A percentile compares a stretch with the other conserved stretches of the same genome.
Conservation (phyloP, 805 yeast species). For the Kazachstania martiniae region DNA sequence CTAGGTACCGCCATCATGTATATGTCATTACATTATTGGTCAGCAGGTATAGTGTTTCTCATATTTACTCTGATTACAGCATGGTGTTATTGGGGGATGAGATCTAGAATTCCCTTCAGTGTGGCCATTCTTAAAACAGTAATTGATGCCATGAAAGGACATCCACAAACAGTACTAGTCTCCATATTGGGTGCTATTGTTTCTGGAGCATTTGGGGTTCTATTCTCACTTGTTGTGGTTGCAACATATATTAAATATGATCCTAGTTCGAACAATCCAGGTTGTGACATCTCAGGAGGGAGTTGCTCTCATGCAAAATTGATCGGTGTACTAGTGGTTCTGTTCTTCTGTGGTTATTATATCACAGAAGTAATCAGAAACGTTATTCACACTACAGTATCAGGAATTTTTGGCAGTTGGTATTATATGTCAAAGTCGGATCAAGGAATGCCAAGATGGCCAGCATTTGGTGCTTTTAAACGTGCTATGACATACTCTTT, state of each 20-base stretch:
- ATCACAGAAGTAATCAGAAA: constrained; percentile 76
- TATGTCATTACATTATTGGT: constrained; percentile 55
- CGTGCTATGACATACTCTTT: constrained; percentile 78
- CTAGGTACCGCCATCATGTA: constrained; percentile 70
- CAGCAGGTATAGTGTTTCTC: constrained; percentile 69
- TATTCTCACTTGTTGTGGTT: constrained; percentile 58
- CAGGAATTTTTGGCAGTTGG: constrained; percentile 89
- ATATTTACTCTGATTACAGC: constrained; percentile 56
- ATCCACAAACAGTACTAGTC: constrained; percentile 58
- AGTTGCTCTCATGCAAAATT: constrained; percentile 48
- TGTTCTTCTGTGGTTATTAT: constrained; percentile 74
- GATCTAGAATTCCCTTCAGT: constrained; percentile 62
- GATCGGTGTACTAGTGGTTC: constrained; percentile 59
- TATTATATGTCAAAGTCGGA: constrained; percentile 68
- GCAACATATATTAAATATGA: constrained; percentile 72
- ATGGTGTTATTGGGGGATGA: constrained; percentile 62
- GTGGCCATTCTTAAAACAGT: constrained; percentile 58
- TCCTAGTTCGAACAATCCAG: constrained; percentile 41
- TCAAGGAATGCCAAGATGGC: constrained; percentile 67
- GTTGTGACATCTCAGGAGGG: constrained; percentile 42
- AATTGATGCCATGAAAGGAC: constrained; percentile 64
- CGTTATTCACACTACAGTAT: constrained; percentile 66
- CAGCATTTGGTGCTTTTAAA: constrained; percentile 70
- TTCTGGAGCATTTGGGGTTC: constrained; percentile 50
- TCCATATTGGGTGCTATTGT: constrained; percentile 50